phyloP scores from a whole-genome alignment of 1,284 basidiomycete genomes.

The Sporisorium scitamineum region DNA sequence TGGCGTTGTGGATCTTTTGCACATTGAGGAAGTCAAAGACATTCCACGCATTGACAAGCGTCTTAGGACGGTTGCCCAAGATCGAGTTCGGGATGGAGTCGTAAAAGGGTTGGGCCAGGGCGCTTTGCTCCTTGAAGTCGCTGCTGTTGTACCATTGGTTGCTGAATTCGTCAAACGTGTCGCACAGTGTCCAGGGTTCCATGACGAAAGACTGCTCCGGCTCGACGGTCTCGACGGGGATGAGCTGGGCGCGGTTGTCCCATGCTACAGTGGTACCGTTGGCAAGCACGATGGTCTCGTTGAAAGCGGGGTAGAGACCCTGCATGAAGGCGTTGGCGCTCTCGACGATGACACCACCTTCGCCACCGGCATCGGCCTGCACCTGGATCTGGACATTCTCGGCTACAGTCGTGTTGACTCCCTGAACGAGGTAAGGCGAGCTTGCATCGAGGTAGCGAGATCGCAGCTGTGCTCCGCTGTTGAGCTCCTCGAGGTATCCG shows the following conservation, averaged over 20 bases:
- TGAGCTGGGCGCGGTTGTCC: constrained; percentile 80
- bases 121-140: constrained; percentile 75
- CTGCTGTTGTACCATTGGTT: constrained; percentile 58
- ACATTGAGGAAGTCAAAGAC: constrained; percentile 79
- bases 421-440: constrained; percentile 73
- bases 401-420: constrained; percentile 71
- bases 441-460: constrained; percentile 77
- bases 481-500: constrained; percentile 79
- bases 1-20: constrained; percentile 74
- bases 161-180: constrained; percentile 55
- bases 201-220: constrained; percentile 83
- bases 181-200: constrained; percentile 80
- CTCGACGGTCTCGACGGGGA: constrained; percentile 81
- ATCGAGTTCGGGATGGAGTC: constrained; percentile 74
- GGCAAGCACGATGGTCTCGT: constrained; percentile 70
- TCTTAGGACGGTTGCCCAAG: constrained; percentile 77
- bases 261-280: constrained; percentile 80
- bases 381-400: constrained; percentile 49
- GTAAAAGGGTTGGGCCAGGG: constrained; percentile 77
- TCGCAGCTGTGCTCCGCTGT: constrained; percentile 78
- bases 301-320: constrained; percentile 62
- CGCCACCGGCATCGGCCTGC: constrained; percentile 75
- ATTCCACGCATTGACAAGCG: constrained; percentile 77
- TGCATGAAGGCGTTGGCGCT: constrained; percentile 71
- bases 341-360: constrained; percentile 85